phyloP scores from a whole-genome alignment of 345 rosid genomes.

The Eucalyptus microcorys region DNA sequence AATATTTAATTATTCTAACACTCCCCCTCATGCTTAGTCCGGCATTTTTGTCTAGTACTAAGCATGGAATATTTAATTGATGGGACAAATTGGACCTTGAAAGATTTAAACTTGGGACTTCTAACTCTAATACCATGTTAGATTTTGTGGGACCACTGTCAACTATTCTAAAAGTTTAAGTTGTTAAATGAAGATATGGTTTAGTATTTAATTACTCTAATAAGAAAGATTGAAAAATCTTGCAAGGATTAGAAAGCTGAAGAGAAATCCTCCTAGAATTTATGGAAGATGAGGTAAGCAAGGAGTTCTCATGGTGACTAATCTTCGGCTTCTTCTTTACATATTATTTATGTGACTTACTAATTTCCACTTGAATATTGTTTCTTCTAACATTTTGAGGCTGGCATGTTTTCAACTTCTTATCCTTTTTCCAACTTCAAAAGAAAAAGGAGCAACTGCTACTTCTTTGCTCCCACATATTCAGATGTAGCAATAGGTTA shows the following conservation, averaged over 20 bases:
- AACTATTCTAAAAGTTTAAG: accelerated
- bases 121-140: accelerated
- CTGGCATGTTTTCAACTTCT: not conserved
- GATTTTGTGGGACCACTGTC: accelerated
- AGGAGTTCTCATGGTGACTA: not conserved
- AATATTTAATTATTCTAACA: too few relatives aligned
- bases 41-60: accelerated
- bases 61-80: too few relatives aligned
- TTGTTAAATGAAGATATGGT: accelerated
- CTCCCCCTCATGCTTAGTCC: accelerated
- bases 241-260: not conserved
- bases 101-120: accelerated
- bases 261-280: not conserved
- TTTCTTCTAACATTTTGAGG: not conserved
- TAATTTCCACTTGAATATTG: not conserved
- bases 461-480: not conserved
- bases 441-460: not conserved
- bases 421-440: not conserved
- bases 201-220: too few relatives aligned
- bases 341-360: not conserved
- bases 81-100: accelerated
- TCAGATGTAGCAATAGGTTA: not conserved
- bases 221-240: not conserved
- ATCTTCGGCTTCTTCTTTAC: not conserved
- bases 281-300: not conserved